phyloP scores from a whole-genome alignment of 495 filamentous ascomycete genomes.

The Tuber microsphaerosporum region DNA sequence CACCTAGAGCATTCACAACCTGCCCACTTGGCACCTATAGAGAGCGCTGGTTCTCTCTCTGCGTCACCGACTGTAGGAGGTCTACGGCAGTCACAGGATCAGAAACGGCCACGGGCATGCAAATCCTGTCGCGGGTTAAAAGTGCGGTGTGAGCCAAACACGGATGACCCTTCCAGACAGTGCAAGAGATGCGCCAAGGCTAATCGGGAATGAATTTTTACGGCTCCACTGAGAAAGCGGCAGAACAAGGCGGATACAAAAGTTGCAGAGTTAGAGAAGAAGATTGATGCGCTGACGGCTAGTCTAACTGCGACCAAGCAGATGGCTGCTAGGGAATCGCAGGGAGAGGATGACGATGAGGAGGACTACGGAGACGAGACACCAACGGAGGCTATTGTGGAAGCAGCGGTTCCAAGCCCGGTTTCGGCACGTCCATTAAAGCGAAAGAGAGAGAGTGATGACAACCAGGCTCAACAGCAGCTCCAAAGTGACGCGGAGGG shows the following conservation, averaged over 20 bases:
- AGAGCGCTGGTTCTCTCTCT: conserved; percentile 7
- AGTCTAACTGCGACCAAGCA: conserved; percentile 57
- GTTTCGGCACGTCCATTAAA: conserved; percentile 10
- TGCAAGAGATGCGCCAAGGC: conserved; percentile 88
- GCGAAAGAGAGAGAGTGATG: conserved; percentile 11
- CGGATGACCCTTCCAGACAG: conserved; percentile 55
- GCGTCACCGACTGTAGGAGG: background rate
- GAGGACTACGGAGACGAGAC: conserved; percentile 28
- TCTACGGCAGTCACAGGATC: conserved; percentile 44
- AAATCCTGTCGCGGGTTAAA: conserved; percentile 86
- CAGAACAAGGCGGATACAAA: conserved; percentile 91
- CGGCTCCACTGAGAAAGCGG: conserved; percentile 72
- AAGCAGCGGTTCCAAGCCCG: background rate
- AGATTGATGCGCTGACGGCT: conserved; percentile 82
- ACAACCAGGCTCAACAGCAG: background rate
- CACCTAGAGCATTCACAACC: conserved; percentile 11
- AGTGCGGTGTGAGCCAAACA: conserved; percentile 72
- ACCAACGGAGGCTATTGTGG: conserved; percentile 13
- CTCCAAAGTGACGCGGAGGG: background rate
- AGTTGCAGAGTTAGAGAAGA: conserved; percentile 87
- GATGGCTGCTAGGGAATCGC: conserved; percentile 22
- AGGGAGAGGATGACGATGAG: conserved; percentile 41
- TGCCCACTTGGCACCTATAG: conserved; percentile 9
- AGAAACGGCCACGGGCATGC: conserved; percentile 80
- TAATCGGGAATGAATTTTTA: conserved; percentile 68